Conservation (phyloP, 2,329 filamentous ascomycete species). For the Dactylellina drechsleri region DNA sequence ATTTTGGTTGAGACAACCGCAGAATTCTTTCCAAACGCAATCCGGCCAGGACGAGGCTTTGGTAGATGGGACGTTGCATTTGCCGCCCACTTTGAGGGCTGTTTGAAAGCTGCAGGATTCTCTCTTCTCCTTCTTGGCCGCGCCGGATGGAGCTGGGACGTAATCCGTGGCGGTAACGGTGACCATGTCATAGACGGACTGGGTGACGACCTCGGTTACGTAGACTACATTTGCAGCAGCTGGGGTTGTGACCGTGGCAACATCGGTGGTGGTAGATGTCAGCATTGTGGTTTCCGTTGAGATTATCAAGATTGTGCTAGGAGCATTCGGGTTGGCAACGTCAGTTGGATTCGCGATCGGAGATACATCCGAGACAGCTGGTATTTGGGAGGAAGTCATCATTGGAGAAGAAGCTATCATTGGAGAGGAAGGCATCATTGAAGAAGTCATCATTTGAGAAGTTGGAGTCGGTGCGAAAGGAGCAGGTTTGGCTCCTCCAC, state of each 20-base stretch:
- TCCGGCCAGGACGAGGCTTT: slow-evolving; percentile 34
- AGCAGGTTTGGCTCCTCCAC: slow-evolving; percentile 20
- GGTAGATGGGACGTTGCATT: slow-evolving; percentile 26
- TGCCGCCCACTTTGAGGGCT: slow-evolving; percentile 25
- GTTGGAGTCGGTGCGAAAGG: slow-evolving; percentile 2
- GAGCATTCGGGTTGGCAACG: no score
- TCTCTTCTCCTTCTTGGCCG: not conserved
- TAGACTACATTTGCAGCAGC: slow-evolving; percentile 16
- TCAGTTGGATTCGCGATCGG: no score
- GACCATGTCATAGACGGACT: slow-evolving; percentile 21
- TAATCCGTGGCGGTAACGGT: slow-evolving; percentile 31
- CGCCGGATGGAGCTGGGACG: not conserved
- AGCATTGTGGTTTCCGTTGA: slow-evolving; percentile 1
- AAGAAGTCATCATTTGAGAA: not conserved
- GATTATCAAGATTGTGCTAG: not conserved
- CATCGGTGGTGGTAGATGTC: not conserved
- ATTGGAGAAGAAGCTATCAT: not conserved
- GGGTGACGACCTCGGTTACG: slow-evolving; percentile 30
- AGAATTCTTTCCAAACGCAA: slow-evolving; percentile 51
- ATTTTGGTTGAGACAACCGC: slow-evolving; percentile 39
- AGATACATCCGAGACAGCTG: no score
- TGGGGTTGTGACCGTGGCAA: slow-evolving; percentile 4
- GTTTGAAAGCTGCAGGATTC: slow-evolving; percentile 29
- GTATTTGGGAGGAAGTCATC: not conserved
- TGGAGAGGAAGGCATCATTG: no score